phyloP scores from a whole-genome alignment of 768 basidiomycete species.

The Gyrodon lividus region DNA sequence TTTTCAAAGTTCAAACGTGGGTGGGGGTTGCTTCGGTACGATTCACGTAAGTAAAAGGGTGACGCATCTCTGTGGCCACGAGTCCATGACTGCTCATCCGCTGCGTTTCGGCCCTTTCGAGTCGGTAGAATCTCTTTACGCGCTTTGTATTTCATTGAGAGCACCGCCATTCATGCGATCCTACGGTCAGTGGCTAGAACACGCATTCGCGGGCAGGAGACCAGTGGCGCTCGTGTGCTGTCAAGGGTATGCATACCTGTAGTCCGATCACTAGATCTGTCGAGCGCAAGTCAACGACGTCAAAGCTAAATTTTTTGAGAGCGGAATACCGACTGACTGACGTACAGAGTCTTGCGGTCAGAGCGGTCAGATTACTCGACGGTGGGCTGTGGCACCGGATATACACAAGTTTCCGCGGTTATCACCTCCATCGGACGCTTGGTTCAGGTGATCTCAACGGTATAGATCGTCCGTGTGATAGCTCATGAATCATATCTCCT shows the following conservation, averaged over 20 bases:
- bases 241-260: slow-evolving; percentile 1
- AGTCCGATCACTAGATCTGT: slow-evolving; percentile 5
- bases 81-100: background rate
- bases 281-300: slow-evolving; percentile 8
- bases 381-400: background rate
- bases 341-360: slow-evolving; percentile 1
- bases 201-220: slow-evolving; percentile 24
- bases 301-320: slow-evolving; percentile 10
- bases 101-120: background rate
- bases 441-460: background rate
- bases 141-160: slow-evolving; percentile 10
- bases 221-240: slow-evolving; percentile 16
- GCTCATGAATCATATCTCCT: background rate
- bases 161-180: slow-evolving; percentile 12
- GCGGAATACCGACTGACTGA: background rate
- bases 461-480: background rate
- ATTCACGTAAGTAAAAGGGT: slow-evolving; percentile 20
- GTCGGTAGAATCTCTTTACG: background rate
- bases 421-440: background rate
- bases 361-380: background rate
- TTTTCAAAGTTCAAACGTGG: slow-evolving; percentile 1
- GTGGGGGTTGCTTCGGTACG: slow-evolving; percentile 6
- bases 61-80: slow-evolving; percentile 18
- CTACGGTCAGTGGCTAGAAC: slow-evolving; percentile 15
- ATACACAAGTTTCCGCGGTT: background rate